Conservation (phyloP, 1,284 basidiomycete genomes). For the Apiotrichum veenhuisii region DNA sequence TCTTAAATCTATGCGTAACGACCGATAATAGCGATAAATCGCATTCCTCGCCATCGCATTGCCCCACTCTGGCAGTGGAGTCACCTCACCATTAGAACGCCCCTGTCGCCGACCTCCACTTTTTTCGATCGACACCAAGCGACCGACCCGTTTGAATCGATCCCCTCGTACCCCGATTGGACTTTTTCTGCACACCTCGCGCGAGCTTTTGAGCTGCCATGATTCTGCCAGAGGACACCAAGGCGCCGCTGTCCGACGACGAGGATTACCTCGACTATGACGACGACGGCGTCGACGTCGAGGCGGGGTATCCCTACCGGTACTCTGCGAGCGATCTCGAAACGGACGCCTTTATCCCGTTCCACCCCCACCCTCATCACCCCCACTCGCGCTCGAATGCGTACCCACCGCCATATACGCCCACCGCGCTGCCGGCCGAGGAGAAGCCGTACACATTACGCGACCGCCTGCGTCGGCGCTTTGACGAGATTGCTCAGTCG, state of each 20-base stretch:
- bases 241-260: constrained; percentile 19
- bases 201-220: constrained; percentile 7
- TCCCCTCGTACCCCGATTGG: background rate
- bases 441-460: background rate
- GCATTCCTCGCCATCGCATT: background rate
- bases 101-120: too few species aligned
- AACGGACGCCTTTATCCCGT: background rate
- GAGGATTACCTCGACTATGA: constrained; percentile 17
- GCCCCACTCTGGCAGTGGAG: background rate
- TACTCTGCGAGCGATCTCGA: background rate
- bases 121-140: too few species aligned
- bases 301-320: background rate
- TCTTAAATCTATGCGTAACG: background rate
- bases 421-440: background rate
- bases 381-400: background rate
- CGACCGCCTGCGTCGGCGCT: background rate
- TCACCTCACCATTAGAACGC: background rate
- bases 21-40: background rate
- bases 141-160: too few species aligned
- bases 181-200: background rate
- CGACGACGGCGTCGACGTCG: constrained; percentile 3
- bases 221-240: constrained; percentile 25
- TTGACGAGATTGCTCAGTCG: background rate
- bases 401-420: constrained; percentile 1
- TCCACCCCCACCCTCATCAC: background rate